Base-by-base conservation (phyloP, 805 yeast species). In the Candida pseudofarinosa region DNA sequence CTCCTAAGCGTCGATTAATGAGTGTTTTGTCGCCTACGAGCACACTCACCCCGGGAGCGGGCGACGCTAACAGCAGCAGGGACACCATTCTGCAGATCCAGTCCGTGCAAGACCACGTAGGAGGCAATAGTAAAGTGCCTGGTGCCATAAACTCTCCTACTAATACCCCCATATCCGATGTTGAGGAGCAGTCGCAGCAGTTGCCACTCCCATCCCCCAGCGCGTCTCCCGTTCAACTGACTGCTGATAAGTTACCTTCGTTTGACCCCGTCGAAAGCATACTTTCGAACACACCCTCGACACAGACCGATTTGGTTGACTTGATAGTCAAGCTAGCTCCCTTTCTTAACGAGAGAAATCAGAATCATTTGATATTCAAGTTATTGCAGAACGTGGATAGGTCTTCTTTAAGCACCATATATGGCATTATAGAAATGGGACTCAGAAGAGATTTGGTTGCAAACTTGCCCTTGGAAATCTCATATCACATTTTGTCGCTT, bases 401-500 rank as follows among this genome's bases (percentile, higher is more conserved):
- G 40, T 58, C 75, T 15, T 72, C 86, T 3, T 67, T 88, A 40
- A 81, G 88, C 37, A 69, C 82, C 10, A 62, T 88, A 40, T 71
- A 76, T 23, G 71, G 74, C 12, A 53, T 74, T 2, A 67, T 87
- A 12, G 73, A 73, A 20, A 59, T 65, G 4, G 74, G 80, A 8
- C 72, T 93, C 54, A 77, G 80, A 50, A 77, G 91, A 54, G 98
- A 93, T 55, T 63, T 93, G 33, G 59, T 91, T 7, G 58, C 80
- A 10, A 65, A 75, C 37, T 65, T 93, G 23, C 99, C 99, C 0
- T 54, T 77, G 0, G 98, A 93, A 56, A 69, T 93, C 8, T 64
- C 87, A 2, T 68, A 77, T 50, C 76, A 79, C 37, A 80, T 93
- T 7, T 67, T 93, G 40, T 65, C 75, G 2, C 74, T 78, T 44